Base-by-base conservation (phyloP, 1,284 basidiomycete genomes). In the Naganishia liquefaciens region DNA sequence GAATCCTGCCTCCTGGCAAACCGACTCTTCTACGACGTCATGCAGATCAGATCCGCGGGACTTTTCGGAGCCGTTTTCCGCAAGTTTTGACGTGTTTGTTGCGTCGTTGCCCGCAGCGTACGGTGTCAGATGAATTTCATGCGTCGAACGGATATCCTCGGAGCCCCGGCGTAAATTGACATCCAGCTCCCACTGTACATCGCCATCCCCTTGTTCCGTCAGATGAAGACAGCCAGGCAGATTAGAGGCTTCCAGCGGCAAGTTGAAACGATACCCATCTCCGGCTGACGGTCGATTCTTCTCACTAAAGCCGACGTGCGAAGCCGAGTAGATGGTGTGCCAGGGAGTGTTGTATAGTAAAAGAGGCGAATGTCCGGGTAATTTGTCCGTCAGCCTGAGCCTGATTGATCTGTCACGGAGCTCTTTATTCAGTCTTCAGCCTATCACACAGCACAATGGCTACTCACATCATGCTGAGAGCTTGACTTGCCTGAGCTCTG, bases 171-270 rank as follows among this genome's bases (percentile, higher is more conserved):
- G 62, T 2, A 54, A 33, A 23, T 49, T 53, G 33, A 64, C 43
- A 25, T 60, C 55, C 13, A 65, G 49, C 23, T 61, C 44, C 63
- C 63, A 65, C 37, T 49, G 55, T 17, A 65, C 54, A 42, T 65
- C 40, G 9, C 55, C 63, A 30, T 60, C 37, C 13, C 63, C 57
- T 3, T 44, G 44, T 51, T 64, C 54, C 11, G 54, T 44, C 27
- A 64, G n/a, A 37, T 65, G 63, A 19, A 65, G 46, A 42, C 63
- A 65, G 10, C 63, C 63, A 27, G 63, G 63, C n/a, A 65, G 30
- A 50, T 49, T 49, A 3, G 62, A 63, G 23, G 49, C 54, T 44
- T 44, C 47, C 13, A 64, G 33, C 0, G 53, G 54, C n/a, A 65
- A 27, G 21, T 57, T 60, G 63, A 65, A 65, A 13, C 55, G 63